These are phyloP conservation scores for Raphanus sativus DNA, from an alignment of 345 rosid species.

Conservation along the genomic window DNA sequence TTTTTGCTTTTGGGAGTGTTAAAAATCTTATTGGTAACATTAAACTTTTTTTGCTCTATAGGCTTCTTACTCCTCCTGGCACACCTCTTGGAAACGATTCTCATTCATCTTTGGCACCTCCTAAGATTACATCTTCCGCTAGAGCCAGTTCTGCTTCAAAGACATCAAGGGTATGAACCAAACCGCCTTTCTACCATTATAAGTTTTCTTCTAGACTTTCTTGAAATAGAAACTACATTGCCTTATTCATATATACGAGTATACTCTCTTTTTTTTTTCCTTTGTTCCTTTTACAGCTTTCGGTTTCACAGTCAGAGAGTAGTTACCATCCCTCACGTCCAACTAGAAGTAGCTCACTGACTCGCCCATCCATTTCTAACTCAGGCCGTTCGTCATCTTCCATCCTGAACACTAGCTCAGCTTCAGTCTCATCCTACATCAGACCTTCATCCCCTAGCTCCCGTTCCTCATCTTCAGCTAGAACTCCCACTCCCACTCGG, in stretches of 20 bases:
- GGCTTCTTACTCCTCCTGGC: constrained; percentile 99
- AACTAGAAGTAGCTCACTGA: constrained; percentile 81
- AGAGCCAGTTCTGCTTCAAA: constrained; percentile 76
- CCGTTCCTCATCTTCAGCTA: constrained; percentile 63
- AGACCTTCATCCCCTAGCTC: constrained; percentile 85
- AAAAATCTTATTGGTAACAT: not conserved
- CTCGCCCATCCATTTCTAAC: constrained; percentile 73
- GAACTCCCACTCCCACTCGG: constrained; percentile 76
- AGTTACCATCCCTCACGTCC: constrained; percentile 69
- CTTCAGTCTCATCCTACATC: constrained; percentile 83
- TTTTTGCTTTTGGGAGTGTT: not conserved
- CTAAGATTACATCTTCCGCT: constrained; percentile 52
- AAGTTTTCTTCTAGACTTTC: not conserved
- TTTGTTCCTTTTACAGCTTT: constrained; percentile 57
- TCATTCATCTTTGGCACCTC: constrained; percentile 53
- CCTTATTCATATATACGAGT: constrained; percentile 16
- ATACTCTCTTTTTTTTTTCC: not conserved
- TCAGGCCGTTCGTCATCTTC: constrained; percentile 63
- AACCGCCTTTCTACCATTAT: not conserved
- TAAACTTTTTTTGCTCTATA: constrained; percentile 32
- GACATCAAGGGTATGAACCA: constrained; percentile 72
- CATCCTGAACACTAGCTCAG: constrained; percentile 87
- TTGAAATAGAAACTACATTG: constrained; percentile 3
- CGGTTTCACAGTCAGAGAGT: constrained; percentile 84
- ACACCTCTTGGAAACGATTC: constrained; percentile 81